These are phyloP conservation scores for Psilocybe cyanescens DNA, from an alignment of 768 basidiomycete genomes.

Conservation along the genomic window DNA sequence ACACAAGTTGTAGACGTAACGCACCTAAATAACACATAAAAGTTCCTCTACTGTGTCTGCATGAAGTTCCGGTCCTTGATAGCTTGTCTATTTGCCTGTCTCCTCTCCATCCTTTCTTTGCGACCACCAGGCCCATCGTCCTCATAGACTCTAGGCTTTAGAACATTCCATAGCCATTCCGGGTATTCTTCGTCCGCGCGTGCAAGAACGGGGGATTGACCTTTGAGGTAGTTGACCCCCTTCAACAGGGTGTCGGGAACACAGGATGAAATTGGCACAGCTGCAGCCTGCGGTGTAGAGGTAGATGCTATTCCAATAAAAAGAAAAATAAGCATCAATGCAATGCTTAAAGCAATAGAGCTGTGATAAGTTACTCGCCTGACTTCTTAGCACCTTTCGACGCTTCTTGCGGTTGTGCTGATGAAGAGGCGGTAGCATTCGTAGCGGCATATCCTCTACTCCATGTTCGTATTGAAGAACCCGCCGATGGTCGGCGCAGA, in stretches of 20 bases:
- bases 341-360: background rate
- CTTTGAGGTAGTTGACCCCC: slow-evolving; percentile 86
- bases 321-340: background rate
- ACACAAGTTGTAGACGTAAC: background rate
- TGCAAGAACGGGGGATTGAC: slow-evolving; percentile 76
- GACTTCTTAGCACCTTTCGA: background rate
- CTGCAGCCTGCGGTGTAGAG: background rate
- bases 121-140: slow-evolving; percentile 80
- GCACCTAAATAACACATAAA: background rate
- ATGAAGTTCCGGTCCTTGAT: slow-evolving; percentile 88
- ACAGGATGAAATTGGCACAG: slow-evolving; percentile 60
- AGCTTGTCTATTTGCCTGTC: slow-evolving; percentile 63
- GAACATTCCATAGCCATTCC: slow-evolving; percentile 84
- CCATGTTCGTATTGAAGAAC: slow-evolving; percentile 12
- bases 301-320: background rate
- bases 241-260: slow-evolving; percentile 71
- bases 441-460: slow-evolving; percentile 4
- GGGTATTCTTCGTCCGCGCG: slow-evolving; percentile 86
- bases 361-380: background rate
- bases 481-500: slow-evolving; percentile 18
- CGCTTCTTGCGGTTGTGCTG: background rate
- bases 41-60: slow-evolving; percentile 64
- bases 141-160: slow-evolving; percentile 59
- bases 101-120: slow-evolving; percentile 57
- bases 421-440: slow-evolving; percentile 7